phyloP scores from a whole-genome alignment of 768 basidiomycete genomes.

The Pulveroboletus sp. region DNA sequence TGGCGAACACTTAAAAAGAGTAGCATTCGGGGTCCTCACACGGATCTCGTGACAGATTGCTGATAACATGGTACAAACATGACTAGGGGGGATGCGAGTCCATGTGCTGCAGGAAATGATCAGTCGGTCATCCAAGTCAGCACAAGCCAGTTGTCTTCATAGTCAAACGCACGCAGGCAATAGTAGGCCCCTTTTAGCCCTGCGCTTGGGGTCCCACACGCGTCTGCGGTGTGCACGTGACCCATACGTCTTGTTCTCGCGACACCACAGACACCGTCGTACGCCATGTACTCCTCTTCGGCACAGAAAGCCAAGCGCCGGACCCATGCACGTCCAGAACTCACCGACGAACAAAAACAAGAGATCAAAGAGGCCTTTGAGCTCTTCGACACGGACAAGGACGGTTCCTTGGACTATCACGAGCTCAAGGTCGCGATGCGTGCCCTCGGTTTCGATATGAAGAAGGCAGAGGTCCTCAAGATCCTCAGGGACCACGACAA shows the following conservation, averaged over 20 bases:
- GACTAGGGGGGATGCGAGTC: no score
- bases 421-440: constrained; percentile 99
- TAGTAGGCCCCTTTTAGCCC: no score
- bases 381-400: constrained; percentile 98
- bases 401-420: constrained; percentile 94
- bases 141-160: no score
- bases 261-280: not conserved
- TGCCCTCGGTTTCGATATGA: constrained; percentile 94
- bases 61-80: no score
- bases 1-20: not conserved
- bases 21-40: not conserved
- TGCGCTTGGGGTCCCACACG: constrained; percentile 33
- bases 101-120: no score
- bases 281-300: constrained; percentile 54
- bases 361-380: constrained; percentile 99
- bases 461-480: constrained; percentile 98
- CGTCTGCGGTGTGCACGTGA: constrained; percentile 28
- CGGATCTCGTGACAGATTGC: no score
- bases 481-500: constrained; percentile 89
- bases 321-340: constrained; percentile 74
- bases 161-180: no score
- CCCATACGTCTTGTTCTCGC: not conserved
- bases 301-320: constrained; percentile 74
- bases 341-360: constrained; percentile 86
- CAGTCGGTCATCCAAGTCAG: no score